These are phyloP conservation scores for Thuja plicata DNA, from an alignment of 83 land plant species.

Conservation along the genomic window DNA sequence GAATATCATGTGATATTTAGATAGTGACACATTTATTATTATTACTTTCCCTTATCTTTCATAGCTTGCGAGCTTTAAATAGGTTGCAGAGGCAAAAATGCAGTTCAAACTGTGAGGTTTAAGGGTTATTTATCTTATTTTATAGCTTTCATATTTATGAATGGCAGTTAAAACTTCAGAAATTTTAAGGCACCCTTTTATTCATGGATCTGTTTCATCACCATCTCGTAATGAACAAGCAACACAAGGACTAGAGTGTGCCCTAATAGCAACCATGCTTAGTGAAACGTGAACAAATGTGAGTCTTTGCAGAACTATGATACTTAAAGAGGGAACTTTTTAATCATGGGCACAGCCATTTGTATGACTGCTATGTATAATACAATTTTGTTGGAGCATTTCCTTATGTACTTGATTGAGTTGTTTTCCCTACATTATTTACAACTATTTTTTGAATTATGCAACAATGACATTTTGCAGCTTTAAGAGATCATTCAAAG, in stretches of 20 bases:
- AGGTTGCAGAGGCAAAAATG: too few relatives aligned
- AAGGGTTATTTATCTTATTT: too few relatives aligned
- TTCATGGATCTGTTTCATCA: too few relatives aligned
- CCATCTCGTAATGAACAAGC: too few relatives aligned
- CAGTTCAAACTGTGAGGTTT: too few relatives aligned
- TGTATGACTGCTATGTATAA: neutral
- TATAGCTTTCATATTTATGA: too few relatives aligned
- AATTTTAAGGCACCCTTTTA: too few relatives aligned
- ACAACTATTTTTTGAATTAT: too few relatives aligned
- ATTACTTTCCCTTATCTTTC: neutral
- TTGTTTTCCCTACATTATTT: neutral
- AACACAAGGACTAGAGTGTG: neutral
- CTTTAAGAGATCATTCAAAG: too few relatives aligned
- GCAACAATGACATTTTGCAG: neutral
- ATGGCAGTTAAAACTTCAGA: too few relatives aligned
- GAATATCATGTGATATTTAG: neutral
- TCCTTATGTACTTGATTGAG: too few relatives aligned
- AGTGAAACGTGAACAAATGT: neutral
- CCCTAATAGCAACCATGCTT: neutral
- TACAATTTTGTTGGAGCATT: neutral
- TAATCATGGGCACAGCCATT: neutral
- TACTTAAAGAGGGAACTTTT: neutral
- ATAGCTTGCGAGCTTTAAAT: neutral
- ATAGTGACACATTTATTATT: neutral
- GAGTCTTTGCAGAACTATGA: neutral